phyloP scores from a whole-genome alignment of 2,329 filamentous ascomycete species.

The Ilyonectria sp. region DNA sequence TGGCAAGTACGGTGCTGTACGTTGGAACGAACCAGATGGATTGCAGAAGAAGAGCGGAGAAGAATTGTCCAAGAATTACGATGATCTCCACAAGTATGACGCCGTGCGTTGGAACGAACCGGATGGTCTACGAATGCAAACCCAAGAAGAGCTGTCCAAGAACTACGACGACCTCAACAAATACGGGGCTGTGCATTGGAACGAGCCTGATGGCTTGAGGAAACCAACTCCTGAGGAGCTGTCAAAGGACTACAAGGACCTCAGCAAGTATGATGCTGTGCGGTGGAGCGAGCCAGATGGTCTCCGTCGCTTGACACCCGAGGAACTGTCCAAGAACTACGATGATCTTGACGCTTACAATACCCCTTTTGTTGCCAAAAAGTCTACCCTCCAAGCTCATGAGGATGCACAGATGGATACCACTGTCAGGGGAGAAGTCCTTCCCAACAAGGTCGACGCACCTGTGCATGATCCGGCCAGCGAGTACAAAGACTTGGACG shows the following conservation, averaged over 20 bases:
- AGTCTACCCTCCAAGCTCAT: slow-evolving; percentile 47
- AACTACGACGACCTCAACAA: slow-evolving; percentile 54
- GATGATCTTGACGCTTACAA: slow-evolving; percentile 57
- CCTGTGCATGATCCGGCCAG: slow-evolving; percentile 46
- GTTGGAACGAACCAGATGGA: slow-evolving; percentile 52
- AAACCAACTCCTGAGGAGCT: slow-evolving; percentile 51
- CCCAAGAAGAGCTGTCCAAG: slow-evolving; percentile 54
- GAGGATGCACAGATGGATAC: slow-evolving; percentile 49
- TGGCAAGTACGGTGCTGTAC: slow-evolving; percentile 50
- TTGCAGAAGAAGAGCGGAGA: slow-evolving; percentile 48
- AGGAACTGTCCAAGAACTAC: slow-evolving; percentile 51
- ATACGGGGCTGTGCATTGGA: slow-evolving; percentile 51
- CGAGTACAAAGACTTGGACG: slow-evolving; percentile 60
- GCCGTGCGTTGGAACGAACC: slow-evolving; percentile 54
- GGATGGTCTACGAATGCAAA: slow-evolving; percentile 48
- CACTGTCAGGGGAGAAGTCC: slow-evolving; percentile 55
- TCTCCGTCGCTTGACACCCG: slow-evolving; percentile 46
- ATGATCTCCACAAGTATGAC: slow-evolving; percentile 59
- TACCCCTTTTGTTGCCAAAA: slow-evolving; percentile 53
- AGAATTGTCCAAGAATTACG: slow-evolving; percentile 55
- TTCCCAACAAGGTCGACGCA: slow-evolving; percentile 54
- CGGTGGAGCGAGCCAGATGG: slow-evolving; percentile 52
- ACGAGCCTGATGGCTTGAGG: slow-evolving; percentile 51
- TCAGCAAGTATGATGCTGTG: slow-evolving; percentile 56
- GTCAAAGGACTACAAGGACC: slow-evolving; percentile 59